Percentiles rank a stretch among this genome's conserved stretches.
Conservation (phyloP, 257 asterid genomes). For the Primulina tabacum region DNA sequence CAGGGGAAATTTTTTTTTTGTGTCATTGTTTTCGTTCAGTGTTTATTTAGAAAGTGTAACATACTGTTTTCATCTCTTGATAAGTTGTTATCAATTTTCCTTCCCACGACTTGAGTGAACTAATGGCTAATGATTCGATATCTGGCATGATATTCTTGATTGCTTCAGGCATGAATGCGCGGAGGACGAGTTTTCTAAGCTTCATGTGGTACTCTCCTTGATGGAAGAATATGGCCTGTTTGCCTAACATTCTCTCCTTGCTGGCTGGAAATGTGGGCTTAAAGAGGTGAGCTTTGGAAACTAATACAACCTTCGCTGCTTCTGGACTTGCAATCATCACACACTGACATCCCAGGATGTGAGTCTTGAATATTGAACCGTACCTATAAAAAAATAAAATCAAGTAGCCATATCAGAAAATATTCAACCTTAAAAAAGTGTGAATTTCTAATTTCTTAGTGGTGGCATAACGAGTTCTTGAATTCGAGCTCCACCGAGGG, state of each 20-base stretch:
- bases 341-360: constrained; percentile 65
- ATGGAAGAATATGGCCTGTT: constrained; percentile 73
- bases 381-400: constrained; percentile 39
- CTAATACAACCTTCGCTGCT: constrained; percentile 63
- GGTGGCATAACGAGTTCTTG: neutral
- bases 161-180: constrained; percentile 69
- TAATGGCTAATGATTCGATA: constrained; percentile 40
- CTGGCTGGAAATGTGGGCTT: constrained; percentile 87
- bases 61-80: constrained; percentile 80
- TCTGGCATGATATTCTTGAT: constrained; percentile 53
- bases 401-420: neutral
- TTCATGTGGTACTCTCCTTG: constrained; percentile 70
- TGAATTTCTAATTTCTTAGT: neutral
- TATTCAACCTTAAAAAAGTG: neutral
- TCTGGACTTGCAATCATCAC: constrained; percentile 82
- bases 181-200: constrained; percentile 60
- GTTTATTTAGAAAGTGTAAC: neutral
- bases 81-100: constrained; percentile 60
- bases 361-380: constrained; percentile 77
- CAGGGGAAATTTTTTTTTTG: constrained; percentile 34
- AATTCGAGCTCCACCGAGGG: neutral
- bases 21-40: constrained; percentile 19
- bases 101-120: constrained; percentile 51
- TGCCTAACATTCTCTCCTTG: constrained; percentile 74
- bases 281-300: constrained; percentile 62